Conservation (phyloP, 495 filamentous ascomycete genomes). For the Tuber umbilicatum region DNA sequence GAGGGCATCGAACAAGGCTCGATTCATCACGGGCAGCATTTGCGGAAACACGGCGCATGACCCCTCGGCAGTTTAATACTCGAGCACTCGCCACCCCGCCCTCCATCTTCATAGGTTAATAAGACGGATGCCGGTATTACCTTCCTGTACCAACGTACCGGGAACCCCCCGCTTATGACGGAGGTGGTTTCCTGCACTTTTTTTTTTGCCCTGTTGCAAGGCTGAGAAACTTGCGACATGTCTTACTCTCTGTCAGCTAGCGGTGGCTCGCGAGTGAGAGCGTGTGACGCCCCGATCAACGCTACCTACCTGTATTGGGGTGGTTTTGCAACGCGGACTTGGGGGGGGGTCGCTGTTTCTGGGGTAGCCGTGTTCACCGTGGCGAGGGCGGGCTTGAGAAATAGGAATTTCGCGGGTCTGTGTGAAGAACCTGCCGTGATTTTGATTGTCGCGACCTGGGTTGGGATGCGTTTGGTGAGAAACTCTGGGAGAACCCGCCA, state of each 20-base stretch:
- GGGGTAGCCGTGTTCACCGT: not conserved
- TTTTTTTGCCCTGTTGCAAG: not conserved
- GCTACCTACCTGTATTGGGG: no score
- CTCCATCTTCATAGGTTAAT: not conserved
- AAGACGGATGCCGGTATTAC: not conserved
- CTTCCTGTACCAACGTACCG: not conserved
- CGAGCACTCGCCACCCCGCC: not conserved
- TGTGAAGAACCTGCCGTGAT: not conserved
- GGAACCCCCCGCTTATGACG: not conserved
- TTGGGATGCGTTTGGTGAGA: no score
- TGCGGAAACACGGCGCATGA: not conserved
- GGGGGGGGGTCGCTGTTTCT: not conserved
- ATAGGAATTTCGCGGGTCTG: not conserved
- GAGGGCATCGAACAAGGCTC: not conserved
- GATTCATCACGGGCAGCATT: not conserved
- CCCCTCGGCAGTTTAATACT: not conserved
- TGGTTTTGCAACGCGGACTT: not conserved
- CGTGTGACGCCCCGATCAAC: not conserved
- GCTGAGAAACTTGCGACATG: not conserved
- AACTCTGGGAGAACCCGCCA: not conserved
- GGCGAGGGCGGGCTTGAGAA: no score
- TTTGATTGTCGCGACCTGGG: not conserved
- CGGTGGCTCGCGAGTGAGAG: not conserved
- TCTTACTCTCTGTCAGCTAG: not conserved
- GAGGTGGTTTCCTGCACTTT: not conserved